A percentile compares a stretch with the other conserved stretches of the same genome.
Evolutionary conservation across 2,329 filamentous ascomycete species (phyloP).

Genomic region (Neofusicoccum sp.): DNA sequence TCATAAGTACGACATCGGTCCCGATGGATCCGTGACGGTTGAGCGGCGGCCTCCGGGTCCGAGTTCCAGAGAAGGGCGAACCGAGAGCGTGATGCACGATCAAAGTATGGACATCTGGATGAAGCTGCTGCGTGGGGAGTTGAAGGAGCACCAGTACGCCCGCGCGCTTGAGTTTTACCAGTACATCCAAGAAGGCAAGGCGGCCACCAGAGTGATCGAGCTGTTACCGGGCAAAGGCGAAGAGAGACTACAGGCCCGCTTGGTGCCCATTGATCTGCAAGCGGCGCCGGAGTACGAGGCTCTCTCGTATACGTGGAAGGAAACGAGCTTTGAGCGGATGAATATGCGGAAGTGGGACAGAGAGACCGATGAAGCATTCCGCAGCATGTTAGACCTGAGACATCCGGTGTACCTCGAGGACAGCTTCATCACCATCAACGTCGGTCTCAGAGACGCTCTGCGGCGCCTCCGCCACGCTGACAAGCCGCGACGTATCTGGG

Average conservation of each 20-base stretch:
- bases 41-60: not conserved
- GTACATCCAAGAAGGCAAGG: not conserved
- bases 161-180: not conserved
- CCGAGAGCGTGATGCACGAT: not conserved
- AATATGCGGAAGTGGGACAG: not conserved
- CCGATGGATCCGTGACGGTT: not conserved
- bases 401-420: not conserved
- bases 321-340: not conserved
- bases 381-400: not conserved
- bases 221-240: not conserved
- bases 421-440: not conserved
- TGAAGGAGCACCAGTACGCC: not conserved
- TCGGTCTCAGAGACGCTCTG: not conserved
- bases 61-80: not conserved
- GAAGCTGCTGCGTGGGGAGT: not conserved
- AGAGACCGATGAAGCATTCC: not conserved
- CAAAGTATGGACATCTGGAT: not conserved
- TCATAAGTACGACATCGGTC: not conserved
- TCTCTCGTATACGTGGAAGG: conserved; percentile 24
- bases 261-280: conserved; percentile 17
- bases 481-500: conserved; percentile 14
- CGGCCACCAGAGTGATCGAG: not conserved
- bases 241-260: conserved; percentile 14
- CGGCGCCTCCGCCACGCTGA: not conserved
- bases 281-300: conserved; percentile 20